phyloP scores from a whole-genome alignment of 192 early-diverging fungal species.

The Anaeromyces robustus region DNA sequence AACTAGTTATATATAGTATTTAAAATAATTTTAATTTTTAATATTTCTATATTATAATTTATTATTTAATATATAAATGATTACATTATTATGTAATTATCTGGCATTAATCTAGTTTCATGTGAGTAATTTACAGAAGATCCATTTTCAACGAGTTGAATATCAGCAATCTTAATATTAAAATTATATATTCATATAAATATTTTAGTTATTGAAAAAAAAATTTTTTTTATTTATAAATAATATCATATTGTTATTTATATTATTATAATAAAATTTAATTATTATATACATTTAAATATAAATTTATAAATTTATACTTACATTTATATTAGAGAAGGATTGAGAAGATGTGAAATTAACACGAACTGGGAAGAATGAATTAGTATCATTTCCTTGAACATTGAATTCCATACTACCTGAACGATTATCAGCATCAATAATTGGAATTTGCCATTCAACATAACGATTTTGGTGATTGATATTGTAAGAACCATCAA shows the following conservation, averaged over 20 bases:
- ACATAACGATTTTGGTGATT: constrained; percentile 52
- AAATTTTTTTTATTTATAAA: too few species aligned
- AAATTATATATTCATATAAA: too few species aligned
- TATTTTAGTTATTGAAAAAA: too few species aligned
- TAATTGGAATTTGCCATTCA: constrained; percentile 72
- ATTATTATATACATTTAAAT: too few species aligned
- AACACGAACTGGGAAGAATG: constrained; percentile 75
- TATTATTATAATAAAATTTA: too few species aligned
- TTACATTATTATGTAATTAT: constrained; percentile 38
- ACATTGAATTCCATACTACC: constrained; percentile 79
- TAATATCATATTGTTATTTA: too few species aligned
- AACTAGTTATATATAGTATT: too few species aligned
- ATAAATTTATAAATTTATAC: too few species aligned
- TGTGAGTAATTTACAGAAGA: constrained; percentile 53
- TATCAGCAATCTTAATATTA: constrained; percentile 32
- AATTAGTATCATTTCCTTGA: constrained; percentile 53
- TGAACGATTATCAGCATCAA: constrained; percentile 56
- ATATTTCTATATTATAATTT: neutral
- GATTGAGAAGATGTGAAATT: constrained; percentile 54
- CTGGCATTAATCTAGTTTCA: constrained; percentile 49
- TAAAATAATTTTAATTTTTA: too few species aligned
- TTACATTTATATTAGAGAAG: constrained; percentile 56
- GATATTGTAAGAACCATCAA: constrained; percentile 66
- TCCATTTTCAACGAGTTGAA: constrained; percentile 34
- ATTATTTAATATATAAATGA: neutral